phyloP scores from a whole-genome alignment of 306 rosid genomes.

The Cicer pinnatifidum region DNA sequence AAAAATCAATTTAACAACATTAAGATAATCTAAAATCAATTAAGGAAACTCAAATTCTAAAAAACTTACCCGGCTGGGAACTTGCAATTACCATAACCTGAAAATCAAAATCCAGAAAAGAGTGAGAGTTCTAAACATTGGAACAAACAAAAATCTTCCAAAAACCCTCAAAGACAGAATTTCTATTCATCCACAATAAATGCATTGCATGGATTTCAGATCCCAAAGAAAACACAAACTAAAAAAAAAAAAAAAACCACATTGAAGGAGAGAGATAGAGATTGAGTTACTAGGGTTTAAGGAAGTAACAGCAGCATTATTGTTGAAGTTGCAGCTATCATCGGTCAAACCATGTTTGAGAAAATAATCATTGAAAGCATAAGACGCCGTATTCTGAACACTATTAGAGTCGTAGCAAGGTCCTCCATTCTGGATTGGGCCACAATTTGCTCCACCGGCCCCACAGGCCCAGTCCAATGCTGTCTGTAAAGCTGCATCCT shows the following conservation, averaged over 20 bases:
- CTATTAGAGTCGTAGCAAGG: slow-evolving; percentile 71
- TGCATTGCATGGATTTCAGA: slow-evolving; percentile 14
- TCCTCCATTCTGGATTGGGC: slow-evolving; percentile 79
- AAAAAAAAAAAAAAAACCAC: background rate
- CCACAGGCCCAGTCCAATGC: slow-evolving; percentile 95
- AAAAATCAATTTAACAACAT: slow-evolving; percentile 22
- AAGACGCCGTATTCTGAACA: slow-evolving; percentile 73
- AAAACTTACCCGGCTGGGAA: slow-evolving; percentile 76
- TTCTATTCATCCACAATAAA: background rate
- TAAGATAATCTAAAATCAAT: background rate
- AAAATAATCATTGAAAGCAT: slow-evolving; percentile 80
- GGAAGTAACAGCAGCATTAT: slow-evolving; percentile 77
- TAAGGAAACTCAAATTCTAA: background rate
- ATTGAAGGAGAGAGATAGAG: background rate
- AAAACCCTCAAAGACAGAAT: background rate
- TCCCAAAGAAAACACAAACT: background rate
- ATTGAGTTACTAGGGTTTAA: slow-evolving; percentile 73
- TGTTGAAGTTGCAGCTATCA: slow-evolving; percentile 72
- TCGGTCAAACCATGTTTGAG: slow-evolving; percentile 72
- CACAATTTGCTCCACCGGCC: slow-evolving; percentile 75
- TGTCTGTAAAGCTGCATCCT: slow-evolving; percentile 67
- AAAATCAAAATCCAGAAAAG: slow-evolving; percentile 37
- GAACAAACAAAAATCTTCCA: slow-evolving; percentile 7
- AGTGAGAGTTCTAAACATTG: slow-evolving; percentile 1
- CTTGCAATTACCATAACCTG: slow-evolving; percentile 84